These are phyloP conservation scores for Cercospora zeina DNA, from an alignment of 2,329 filamentous ascomycete genomes.

Conservation along the genomic window DNA sequence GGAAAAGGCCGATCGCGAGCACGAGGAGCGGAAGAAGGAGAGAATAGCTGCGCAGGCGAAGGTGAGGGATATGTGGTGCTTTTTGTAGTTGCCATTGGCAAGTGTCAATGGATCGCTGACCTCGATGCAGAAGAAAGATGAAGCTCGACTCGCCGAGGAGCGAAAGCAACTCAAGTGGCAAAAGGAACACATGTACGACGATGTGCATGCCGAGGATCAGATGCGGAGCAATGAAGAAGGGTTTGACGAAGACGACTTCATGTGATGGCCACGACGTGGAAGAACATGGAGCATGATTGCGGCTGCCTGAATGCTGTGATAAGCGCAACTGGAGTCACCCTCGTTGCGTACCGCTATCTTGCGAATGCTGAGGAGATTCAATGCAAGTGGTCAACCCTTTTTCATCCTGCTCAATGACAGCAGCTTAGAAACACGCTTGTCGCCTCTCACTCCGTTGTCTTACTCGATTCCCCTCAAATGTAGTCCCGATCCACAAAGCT, in stretches of 20 bases:
- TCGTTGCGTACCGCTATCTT: neutral
- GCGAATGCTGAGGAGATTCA: neutral
- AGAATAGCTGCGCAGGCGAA: slow-evolving; percentile 61
- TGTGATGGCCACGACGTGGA: slow-evolving; percentile 50
- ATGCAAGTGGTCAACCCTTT: neutral
- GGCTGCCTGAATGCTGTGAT: neutral
- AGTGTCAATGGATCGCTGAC: slow-evolving; percentile 1
- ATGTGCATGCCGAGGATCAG: slow-evolving; percentile 81
- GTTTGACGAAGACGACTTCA: slow-evolving; percentile 81
- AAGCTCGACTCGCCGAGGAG: slow-evolving; percentile 71
- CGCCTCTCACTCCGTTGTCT: neutral
- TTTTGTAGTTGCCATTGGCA: neutral
- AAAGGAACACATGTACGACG: slow-evolving; percentile 97
- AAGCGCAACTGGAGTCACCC: neutral
- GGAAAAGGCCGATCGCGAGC: slow-evolving; percentile 76
- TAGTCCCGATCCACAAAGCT: slow-evolving; percentile 57
- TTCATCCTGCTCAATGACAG: neutral
- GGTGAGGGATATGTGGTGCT: slow-evolving; percentile 47
- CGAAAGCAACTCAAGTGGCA: slow-evolving; percentile 87
- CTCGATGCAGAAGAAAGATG: slow-evolving; percentile 66
- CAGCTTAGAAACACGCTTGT: neutral
- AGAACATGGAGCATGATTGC: neutral
- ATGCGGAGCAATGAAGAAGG: slow-evolving; percentile 87
- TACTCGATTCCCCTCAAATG: slow-evolving; percentile 30
- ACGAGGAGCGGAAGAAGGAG: slow-evolving; percentile 71